Percentiles rank a stretch among this genome's conserved stretches.
These are phyloP conservation scores for Limnanthes douglasii DNA, from an alignment of 345 rosid genomes.

Conservation along the genomic window DNA sequence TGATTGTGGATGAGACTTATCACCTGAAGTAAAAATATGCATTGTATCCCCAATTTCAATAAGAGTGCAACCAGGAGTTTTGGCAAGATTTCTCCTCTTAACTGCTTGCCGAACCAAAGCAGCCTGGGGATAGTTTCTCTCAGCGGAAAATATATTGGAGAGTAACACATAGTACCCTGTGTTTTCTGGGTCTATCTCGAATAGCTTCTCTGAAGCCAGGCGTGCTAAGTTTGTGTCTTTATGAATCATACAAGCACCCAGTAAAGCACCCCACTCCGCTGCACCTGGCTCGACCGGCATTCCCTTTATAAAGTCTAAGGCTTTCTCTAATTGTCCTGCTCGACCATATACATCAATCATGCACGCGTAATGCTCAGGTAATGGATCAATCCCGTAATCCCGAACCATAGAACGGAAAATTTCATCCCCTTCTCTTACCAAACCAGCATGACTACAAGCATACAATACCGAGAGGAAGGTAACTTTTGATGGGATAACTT, in stretches of 20 bases:
- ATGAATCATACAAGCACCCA: conserved; percentile 74
- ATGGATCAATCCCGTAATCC: conserved; percentile 36
- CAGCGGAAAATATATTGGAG: conserved; percentile 56
- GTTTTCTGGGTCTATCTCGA: conserved; percentile 50
- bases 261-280: conserved; percentile 55
- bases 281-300: conserved; percentile 48
- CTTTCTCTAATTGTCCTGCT: conserved; percentile 56
- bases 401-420: conserved; percentile 52
- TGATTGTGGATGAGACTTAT: conserved; percentile 48
- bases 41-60: conserved; percentile 52
- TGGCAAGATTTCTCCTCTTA: conserved; percentile 38
- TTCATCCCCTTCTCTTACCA: conserved; percentile 52
- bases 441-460: conserved; percentile 83
- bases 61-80: conserved; percentile 69
- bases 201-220: conserved; percentile 47
- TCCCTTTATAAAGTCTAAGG: conserved; percentile 41
- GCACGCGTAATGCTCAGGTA: conserved; percentile 62
- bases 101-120: conserved; percentile 54
- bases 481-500: conserved; percentile 34
- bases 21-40: conserved; percentile 65
- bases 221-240: conserved; percentile 49
- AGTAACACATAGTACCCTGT: conserved; percentile 53
- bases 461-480: conserved; percentile 59
- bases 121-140: conserved; percentile 50
- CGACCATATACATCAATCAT: conserved; percentile 74